A percentile compares a stretch with the other conserved stretches of the same genome.
These are phyloP conservation scores for Penicillium freii DNA, from an alignment of 2,329 filamentous ascomycete species.

Conservation along the genomic window DNA sequence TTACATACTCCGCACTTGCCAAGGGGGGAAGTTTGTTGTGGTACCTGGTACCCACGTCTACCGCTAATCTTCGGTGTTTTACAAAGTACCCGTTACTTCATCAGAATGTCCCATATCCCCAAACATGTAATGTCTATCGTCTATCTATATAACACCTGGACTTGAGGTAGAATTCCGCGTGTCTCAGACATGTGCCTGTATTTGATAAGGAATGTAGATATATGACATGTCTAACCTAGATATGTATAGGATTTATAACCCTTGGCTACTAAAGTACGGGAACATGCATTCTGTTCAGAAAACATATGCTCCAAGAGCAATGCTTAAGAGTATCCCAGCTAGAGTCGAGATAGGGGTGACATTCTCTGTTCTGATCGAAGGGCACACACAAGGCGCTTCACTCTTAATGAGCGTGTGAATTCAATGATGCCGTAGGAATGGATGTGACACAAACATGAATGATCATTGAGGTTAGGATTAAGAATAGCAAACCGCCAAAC, in stretches of 20 bases:
- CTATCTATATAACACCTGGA: neutral
- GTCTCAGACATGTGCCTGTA: conserved; percentile 16
- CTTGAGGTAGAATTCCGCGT: conserved; percentile 10
- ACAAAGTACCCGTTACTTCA: conserved; percentile 11
- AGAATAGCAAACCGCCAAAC: conserved; percentile 2
- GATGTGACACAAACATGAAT: conserved; percentile 8
- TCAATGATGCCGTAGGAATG: conserved; percentile 3
- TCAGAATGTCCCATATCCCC: conserved; percentile 4
- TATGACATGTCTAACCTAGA: neutral
- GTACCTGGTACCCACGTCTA: conserved; percentile 13
- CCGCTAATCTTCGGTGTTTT: neutral
- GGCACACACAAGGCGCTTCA: neutral
- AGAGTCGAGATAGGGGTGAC: neutral
- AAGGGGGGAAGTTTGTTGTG: conserved; percentile 28
- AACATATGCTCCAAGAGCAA: neutral
- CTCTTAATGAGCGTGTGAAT: neutral
- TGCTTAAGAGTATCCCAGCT: neutral
- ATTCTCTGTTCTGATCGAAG: neutral
- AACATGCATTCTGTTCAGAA: neutral
- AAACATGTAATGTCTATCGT: conserved; percentile 1
- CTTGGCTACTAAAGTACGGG: neutral
- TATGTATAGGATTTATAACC: neutral
- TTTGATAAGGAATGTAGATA: neutral
- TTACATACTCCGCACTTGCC: conserved; percentile 28
- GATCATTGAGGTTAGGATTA: conserved; percentile 4